Evolutionary conservation across 129 eudicot species (phyloP).

Genomic region (Kitagawia praeruptora): DNA sequence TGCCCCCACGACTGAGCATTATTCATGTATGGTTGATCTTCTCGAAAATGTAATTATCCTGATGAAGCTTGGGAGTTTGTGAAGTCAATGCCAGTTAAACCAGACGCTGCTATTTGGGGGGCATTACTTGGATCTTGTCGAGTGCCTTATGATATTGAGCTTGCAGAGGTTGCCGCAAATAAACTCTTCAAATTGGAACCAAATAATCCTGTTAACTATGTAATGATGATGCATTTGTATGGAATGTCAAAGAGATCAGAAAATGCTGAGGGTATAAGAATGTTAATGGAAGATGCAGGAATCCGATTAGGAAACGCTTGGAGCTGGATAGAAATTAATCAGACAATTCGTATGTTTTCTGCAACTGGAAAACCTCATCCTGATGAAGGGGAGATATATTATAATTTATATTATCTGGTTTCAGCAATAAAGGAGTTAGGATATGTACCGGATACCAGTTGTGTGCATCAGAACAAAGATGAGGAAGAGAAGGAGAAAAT

Average conservation of each 20-base stretch:
- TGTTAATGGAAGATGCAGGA: slow-evolving; percentile 19
- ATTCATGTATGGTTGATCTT: slow-evolving; percentile 84
- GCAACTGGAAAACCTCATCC: slow-evolving; percentile 29
- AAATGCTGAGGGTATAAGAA: slow-evolving; percentile 23
- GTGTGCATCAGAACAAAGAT: slow-evolving; percentile 35
- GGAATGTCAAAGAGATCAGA: slow-evolving; percentile 28
- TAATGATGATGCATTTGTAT: slow-evolving; percentile 46
- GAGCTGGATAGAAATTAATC: slow-evolving; percentile 44
- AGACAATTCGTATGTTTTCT: slow-evolving; percentile 28
- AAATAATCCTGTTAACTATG: slow-evolving; percentile 46
- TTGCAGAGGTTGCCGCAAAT: slow-evolving; percentile 53
- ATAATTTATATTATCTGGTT: slow-evolving; percentile 32
- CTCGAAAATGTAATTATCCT: slow-evolving; percentile 49
- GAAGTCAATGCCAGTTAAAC: slow-evolving; percentile 39
- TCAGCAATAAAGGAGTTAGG: slow-evolving; percentile 33
- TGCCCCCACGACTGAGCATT: slow-evolving; percentile 40
- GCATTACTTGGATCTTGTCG: slow-evolving; percentile 66
- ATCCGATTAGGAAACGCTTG: slow-evolving; percentile 23
- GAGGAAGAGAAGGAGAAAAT: slow-evolving; percentile 33
- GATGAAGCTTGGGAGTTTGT: slow-evolving; percentile 62
- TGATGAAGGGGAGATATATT: slow-evolving; percentile 38
- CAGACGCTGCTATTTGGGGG: slow-evolving; percentile 67
- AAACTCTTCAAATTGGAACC: slow-evolving; percentile 55
- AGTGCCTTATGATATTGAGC: slow-evolving; percentile 30
- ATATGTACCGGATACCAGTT: slow-evolving; percentile 30